Evolutionary conservation across 2,329 filamentous ascomycete species (phyloP).

Genomic region (Fusarium sp.): DNA sequence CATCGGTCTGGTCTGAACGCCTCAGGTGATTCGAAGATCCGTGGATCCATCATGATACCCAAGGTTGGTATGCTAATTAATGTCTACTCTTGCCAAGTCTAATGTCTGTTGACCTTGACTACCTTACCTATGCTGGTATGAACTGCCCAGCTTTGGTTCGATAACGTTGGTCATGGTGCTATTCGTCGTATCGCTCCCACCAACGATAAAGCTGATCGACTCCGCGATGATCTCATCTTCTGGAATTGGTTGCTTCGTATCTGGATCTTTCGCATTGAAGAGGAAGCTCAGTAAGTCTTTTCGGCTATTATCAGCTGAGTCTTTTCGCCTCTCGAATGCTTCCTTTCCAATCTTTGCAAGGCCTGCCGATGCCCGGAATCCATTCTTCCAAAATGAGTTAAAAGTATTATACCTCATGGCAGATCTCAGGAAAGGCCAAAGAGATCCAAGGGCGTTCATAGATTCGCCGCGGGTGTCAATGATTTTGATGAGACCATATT

Average conservation of each 20-base stretch:
- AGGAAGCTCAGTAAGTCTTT: not conserved
- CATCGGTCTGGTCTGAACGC: not conserved
- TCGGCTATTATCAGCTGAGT: not conserved
- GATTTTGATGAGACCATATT: not conserved
- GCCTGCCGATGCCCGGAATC: not conserved
- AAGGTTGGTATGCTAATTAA: not conserved
- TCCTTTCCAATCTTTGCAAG: not conserved
- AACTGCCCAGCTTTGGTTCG: not conserved
- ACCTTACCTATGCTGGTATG: not conserved
- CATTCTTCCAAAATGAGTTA: not conserved
- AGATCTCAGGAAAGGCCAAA: not conserved
- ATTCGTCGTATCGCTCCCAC: not conserved
- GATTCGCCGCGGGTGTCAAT: not conserved
- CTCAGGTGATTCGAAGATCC: not conserved
- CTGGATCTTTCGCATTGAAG: not conserved
- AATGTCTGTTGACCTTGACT: rapidly evolving
- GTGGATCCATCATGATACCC: not conserved
- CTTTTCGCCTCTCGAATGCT: not conserved
- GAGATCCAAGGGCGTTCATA: not conserved
- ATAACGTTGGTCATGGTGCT: not conserved
- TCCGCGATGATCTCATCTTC: not conserved
- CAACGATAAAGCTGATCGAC: not conserved
- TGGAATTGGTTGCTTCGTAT: not conserved
- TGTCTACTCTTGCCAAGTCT: not conserved
- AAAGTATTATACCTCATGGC: not conserved